A percentile compares a stretch with the other conserved stretches of the same genome.
These are phyloP conservation scores for Trichosporon faecale DNA, from an alignment of 1,284 basidiomycete genomes.

Conservation along the genomic window DNA sequence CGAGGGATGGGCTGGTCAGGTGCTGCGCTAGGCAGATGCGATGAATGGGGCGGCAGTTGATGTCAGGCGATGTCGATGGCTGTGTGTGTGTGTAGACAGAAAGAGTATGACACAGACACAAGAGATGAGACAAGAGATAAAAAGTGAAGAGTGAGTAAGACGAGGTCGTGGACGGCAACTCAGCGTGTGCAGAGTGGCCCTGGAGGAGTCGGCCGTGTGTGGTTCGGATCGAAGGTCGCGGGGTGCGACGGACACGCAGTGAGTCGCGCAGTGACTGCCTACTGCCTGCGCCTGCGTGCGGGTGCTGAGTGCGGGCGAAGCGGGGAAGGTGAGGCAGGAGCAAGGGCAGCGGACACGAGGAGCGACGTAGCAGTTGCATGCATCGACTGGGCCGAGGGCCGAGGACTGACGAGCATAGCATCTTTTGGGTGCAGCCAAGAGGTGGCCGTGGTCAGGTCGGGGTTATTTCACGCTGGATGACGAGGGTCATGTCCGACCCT, in stretches of 20 bases:
- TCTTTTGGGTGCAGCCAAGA: no score
- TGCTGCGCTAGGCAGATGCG: neutral
- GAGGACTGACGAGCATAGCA: no score
- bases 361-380: neutral
- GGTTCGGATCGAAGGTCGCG: neutral
- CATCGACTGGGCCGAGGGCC: neutral
- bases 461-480: neutral
- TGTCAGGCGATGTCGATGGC: neutral
- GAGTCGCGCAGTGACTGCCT: no score
- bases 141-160: neutral
- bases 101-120: neutral
- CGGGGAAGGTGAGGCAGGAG: neutral
- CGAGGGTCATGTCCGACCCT: constrained; percentile 3
- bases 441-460: no score
- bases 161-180: neutral
- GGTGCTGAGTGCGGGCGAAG: neutral
- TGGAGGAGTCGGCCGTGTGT: neutral
- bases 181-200: neutral
- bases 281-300: neutral
- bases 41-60: neutral
- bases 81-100: neutral
- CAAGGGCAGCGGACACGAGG: neutral
- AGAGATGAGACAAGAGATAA: neutral
- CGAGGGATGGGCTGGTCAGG: neutral
- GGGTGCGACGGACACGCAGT: neutral